Base-by-base conservation (phyloP, 1,139 yeast species). In the Diutina siamensis region DNA sequence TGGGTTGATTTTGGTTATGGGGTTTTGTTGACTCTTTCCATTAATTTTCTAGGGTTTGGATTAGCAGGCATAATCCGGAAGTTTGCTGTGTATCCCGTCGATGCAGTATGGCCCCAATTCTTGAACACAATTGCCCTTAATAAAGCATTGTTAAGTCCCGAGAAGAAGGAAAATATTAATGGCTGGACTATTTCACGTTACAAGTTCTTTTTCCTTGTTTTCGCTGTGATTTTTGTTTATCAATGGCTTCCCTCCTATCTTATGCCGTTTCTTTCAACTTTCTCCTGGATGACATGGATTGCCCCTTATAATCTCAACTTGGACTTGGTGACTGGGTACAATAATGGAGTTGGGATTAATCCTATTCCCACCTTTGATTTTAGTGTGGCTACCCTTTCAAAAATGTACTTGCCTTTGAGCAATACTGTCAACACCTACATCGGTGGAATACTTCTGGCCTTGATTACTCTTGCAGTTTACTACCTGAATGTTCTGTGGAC, bases 221-320 rank as follows among this genome's bases (percentile, higher is more conserved):
- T 47, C 13, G 59, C 57, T 18, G 31, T 35, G 8, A 67, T 74
- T 50, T 76, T 78, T 50, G 33, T 62, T 13, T 79, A 73, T 58
- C 72, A 65, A 55, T 80, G 83, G 83, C 36, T 79, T 19, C 85
- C 85, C 13, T 63, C 65, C 47, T 76, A 67, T 50, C 51, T 78
- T 8, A 74, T 77, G 55, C 58, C 59, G 40, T 78, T 78, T 1
- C 57, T 78, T n/a, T 67, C 76, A 2, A 60, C 63, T 18, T 79
- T 79, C 60, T 76, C 74, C 55, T 78, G 84, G 83, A 69, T 74
- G 57, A 71, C 78, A 3, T 80, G 85, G 85, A 76, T 78, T 44
- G 61, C 67, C 3, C 83, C 83, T 17, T 52, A 67, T 33, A 78
- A 76, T 55, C 64, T 73, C 51, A 68, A 71, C 47, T 58, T 80